phyloP scores from a whole-genome alignment of 73 alveolate species.

The Paramecium octaurelia region DNA sequence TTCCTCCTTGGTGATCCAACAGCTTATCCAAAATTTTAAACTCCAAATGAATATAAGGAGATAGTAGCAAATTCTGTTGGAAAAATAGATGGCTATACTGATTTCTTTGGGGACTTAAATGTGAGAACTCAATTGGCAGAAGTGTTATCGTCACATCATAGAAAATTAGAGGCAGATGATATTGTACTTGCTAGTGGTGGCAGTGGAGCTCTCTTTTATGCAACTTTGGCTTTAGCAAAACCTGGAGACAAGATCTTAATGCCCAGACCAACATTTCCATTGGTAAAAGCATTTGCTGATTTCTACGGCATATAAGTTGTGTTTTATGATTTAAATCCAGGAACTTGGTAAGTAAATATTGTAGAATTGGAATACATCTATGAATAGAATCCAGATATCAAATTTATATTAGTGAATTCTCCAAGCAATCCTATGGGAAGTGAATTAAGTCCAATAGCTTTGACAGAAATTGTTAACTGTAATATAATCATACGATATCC shows the following conservation, averaged over 20 bases:
- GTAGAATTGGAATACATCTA: conserved; percentile 32
- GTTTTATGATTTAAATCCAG: conserved; percentile 43
- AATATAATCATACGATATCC: background rate
- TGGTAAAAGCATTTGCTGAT: conserved; percentile 35
- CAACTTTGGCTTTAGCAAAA: conserved; percentile 29
- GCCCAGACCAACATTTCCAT: conserved; percentile 62
- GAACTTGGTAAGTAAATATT: conserved; percentile 55
- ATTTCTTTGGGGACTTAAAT: conserved; percentile 13
- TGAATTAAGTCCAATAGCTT: background rate
- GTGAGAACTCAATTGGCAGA: conserved; percentile 17
- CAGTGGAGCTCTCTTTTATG: conserved; percentile 41
- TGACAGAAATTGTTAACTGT: background rate
- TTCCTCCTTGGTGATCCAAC: conserved; percentile 62
- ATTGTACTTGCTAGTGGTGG: conserved; percentile 54
- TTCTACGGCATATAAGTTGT: conserved; percentile 41
- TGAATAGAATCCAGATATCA: conserved; percentile 6
- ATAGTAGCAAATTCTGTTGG: conserved; percentile 54
- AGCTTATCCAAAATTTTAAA: conserved; percentile 44
- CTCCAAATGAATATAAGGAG: conserved; percentile 19
- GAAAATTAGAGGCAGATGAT: conserved; percentile 29
- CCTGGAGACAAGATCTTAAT: conserved; percentile 56
- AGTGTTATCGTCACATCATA: background rate
- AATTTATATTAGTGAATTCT: background rate
- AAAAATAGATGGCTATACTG: conserved; percentile 63
- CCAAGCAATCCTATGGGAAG: conserved; percentile 50